Base-by-base conservation (phyloP, 495 filamentous ascomycete species). In the Penicillium waksmanii region DNA sequence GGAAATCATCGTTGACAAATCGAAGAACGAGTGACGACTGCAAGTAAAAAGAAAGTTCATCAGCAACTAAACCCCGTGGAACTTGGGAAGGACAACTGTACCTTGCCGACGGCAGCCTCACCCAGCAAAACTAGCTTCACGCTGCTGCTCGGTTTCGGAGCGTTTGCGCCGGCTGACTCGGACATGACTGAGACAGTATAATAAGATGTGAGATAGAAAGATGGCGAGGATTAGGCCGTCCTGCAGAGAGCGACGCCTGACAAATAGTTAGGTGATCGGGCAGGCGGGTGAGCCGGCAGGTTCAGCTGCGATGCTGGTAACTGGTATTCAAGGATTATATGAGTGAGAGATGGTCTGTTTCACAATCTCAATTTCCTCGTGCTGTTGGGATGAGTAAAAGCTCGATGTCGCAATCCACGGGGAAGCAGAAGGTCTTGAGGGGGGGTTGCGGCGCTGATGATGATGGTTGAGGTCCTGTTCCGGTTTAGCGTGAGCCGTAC, bases 1-100 rank as follows among this genome's bases (percentile, higher is more conserved):
- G 95, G 69, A 98, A 98, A 78, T 98, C 95, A 79, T 98, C 93
- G 84, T 98, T 98, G 71, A 98, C 95, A 73, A 98, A 98, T 67
- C 95, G 92, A 65, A 98, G 85, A 55, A 98, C 95, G 51, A 98
- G 88, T 42, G 95, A 98, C 40, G 96, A 98, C 95, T 98, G 61
- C 58, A 57, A 43, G 40, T 34, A 40, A 62, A 43, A 47, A 56
- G 50, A 40, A 51, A 47, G 17, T 25, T 27, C 15, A 54, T 73
- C 63, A 73, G 70, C 60, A 44, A 61, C 53, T 51, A 17, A 17
- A 34, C 42, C 51, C 27, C 19, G 43, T 58, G 53, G 43, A 61
- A 56, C 31, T 18, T 25, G 21, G 52, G 43, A 35, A 56, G 38
- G 51, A 50, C 50, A 60, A 52, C 44, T 73, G 59, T 84, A 97